Evolutionary conservation across 176 grass and related monocot genomes (phyloP).

Genomic region (Triticum turgidum): DNA sequence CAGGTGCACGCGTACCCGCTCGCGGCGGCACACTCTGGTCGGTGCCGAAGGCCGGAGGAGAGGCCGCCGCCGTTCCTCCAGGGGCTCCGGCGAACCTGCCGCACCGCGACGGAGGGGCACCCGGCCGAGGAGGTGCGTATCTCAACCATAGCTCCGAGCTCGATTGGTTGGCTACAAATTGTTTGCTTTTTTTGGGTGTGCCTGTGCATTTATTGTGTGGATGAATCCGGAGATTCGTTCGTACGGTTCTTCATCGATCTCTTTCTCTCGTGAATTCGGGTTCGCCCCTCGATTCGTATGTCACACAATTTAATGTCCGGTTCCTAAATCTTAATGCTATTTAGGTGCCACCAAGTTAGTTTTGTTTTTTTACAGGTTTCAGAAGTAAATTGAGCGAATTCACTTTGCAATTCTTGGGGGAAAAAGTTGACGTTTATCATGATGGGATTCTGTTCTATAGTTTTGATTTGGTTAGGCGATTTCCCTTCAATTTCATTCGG

Average conservation of each 20-base stretch:
- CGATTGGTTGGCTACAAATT: slow-evolving; percentile 4
- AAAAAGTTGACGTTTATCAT: background rate
- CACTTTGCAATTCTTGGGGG: background rate
- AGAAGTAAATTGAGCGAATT: background rate
- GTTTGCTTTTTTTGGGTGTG: background rate
- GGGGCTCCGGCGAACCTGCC: slow-evolving; percentile 32
- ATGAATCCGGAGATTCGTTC: background rate
- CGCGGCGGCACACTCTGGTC: background rate
- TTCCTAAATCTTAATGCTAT: background rate
- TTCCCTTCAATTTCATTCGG: background rate
- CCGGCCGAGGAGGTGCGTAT: slow-evolving; percentile 39
- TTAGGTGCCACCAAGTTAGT: background rate
- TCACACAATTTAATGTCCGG: background rate
- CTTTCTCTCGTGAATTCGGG: background rate
- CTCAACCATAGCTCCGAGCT: background rate
- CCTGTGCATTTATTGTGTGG: background rate
- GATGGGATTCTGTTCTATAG: background rate
- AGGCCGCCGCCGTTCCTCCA: slow-evolving; percentile 37
- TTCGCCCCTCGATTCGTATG: background rate
- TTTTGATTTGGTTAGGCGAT: background rate
- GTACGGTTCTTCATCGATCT: slow-evolving; percentile 24
- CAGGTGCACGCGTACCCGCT: background rate
- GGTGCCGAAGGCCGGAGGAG: slow-evolving; percentile 21
- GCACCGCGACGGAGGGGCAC: slow-evolving; percentile 22
- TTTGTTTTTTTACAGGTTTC: background rate